phyloP scores from a whole-genome alignment of 2,329 filamentous ascomycete species.

The Fusarium newnesense region DNA sequence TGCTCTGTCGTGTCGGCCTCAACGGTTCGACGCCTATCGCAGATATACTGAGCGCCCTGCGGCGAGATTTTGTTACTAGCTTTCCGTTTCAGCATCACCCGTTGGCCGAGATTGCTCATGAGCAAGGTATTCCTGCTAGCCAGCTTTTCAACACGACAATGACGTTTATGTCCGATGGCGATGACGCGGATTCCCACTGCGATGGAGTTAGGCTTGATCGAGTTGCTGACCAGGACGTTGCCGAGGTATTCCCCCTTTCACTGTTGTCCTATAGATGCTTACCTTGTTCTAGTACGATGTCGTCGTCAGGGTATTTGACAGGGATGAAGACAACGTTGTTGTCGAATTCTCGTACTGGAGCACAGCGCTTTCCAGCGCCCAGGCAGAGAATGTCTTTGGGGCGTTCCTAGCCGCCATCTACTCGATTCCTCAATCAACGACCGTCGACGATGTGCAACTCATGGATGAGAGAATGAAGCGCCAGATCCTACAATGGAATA shows the following conservation, averaged over 20 bases:
- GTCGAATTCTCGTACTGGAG: conserved; percentile 19
- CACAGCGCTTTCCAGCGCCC: conserved; percentile 12
- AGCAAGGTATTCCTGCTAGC: conserved; percentile 8
- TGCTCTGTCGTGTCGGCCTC: neutral
- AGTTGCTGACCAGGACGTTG: neutral
- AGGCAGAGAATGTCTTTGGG: conserved; percentile 21
- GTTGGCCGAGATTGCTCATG: conserved; percentile 18
- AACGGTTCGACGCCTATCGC: neutral
- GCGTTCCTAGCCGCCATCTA: conserved; percentile 11
- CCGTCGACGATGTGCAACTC: conserved; percentile 5
- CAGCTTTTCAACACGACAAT: conserved; percentile 21
- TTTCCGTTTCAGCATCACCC: conserved; percentile 16
- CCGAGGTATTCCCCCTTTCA: neutral
- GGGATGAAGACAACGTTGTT: neutral
- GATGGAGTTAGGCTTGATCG: neutral
- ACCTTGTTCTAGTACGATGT: neutral
- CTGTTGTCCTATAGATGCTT: neutral
- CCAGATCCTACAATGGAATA: neutral
- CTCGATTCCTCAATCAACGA: conserved; percentile 10
- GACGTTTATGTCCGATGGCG: conserved; percentile 4
- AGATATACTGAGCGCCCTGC: neutral
- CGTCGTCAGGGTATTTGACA: neutral
- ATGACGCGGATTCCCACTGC: neutral
- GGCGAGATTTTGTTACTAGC: conserved; percentile 4
- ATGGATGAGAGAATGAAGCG: neutral